Evolutionary conservation across 2,329 filamentous ascomycete genomes (phyloP).

Genomic region (Boeremia exigua): DNA sequence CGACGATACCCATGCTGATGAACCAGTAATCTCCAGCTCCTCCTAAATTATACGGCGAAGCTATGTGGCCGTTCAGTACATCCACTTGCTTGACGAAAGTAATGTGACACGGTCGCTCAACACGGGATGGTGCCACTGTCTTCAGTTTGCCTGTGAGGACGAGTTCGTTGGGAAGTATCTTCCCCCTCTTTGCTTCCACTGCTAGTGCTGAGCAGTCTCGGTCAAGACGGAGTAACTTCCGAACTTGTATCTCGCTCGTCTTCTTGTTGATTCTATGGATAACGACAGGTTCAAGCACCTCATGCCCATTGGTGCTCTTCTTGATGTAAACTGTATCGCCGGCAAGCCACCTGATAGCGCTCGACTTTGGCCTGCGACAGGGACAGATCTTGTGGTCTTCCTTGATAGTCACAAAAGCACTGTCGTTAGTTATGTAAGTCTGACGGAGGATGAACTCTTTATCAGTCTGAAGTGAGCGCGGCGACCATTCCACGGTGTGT

Average conservation of each 20-base stretch:
- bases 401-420: constrained; percentile 67
- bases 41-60: constrained; percentile 67
- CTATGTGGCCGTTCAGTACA: constrained; percentile 49
- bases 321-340: constrained; percentile 55
- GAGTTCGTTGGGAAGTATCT: constrained; percentile 61
- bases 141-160: constrained; percentile 60
- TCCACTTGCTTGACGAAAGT: constrained; percentile 58
- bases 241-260: constrained; percentile 51
- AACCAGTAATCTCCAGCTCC: constrained; percentile 73
- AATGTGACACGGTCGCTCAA: constrained; percentile 66
- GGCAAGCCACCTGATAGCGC: constrained; percentile 7
- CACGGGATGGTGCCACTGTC: constrained; percentile 45
- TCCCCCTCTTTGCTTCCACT: constrained; percentile 27
- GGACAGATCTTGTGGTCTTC: constrained; percentile 62
- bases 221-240: constrained; percentile 60
- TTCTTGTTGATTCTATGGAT: constrained; percentile 53
- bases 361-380: constrained; percentile 40
- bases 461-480: constrained; percentile 54
- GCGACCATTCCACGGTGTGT: constrained; percentile 64
- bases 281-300: constrained; percentile 66
- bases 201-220: constrained; percentile 46
- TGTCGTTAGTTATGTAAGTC: constrained; percentile 66
- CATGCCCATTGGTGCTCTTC: constrained; percentile 33
- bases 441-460: constrained; percentile 70
- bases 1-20: constrained; percentile 53